Percentiles rank a stretch among this genome's conserved stretches.
These are phyloP conservation scores for Litsea cubeba DNA, from an alignment of 164 flowering plant species.

Conservation along the genomic window DNA sequence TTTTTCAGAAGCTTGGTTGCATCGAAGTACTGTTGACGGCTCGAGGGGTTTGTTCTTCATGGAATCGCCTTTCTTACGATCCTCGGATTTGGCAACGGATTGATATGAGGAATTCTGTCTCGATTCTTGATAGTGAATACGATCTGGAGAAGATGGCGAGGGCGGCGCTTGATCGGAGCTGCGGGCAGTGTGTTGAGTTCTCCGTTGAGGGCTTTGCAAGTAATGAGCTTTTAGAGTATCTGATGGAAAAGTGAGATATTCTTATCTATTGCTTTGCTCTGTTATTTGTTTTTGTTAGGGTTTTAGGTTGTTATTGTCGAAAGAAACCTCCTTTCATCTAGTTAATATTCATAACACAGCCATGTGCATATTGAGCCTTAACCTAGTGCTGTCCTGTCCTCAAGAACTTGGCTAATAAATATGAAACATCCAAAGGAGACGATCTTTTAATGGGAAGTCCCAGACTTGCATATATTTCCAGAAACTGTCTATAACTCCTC, in stretches of 20 bases:
- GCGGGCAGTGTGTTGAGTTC: conserved; percentile 43
- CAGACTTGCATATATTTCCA: too few species aligned
- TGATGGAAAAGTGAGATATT: conserved; percentile 25
- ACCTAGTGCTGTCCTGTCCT: too few species aligned
- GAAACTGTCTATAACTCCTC: too few species aligned
- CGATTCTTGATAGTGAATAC: background rate
- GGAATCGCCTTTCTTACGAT: background rate
- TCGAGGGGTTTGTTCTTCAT: conserved; percentile 4
- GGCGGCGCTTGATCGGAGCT: conserved; percentile 47
- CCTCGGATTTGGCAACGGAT: conserved; percentile 5
- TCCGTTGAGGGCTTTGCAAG: conserved; percentile 25
- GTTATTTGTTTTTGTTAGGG: background rate
- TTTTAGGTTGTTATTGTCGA: background rate
- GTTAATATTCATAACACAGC: background rate
- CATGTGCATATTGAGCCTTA: background rate
- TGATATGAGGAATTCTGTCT: background rate
- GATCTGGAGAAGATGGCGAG: conserved; percentile 29
- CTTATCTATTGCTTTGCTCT: background rate
- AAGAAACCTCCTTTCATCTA: background rate
- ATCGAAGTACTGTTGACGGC: conserved; percentile 4
- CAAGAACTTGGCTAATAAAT: too few species aligned
- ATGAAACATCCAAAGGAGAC: too few species aligned
- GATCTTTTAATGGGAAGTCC: too few species aligned
- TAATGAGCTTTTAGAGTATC: conserved; percentile 33
- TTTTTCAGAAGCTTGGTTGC: conserved; percentile 1